Evolutionary conservation across 2,329 filamentous ascomycete genomes (phyloP), one percentile per base, ranked within the genome.

Genomic region (Fusarium longipes): DNA sequence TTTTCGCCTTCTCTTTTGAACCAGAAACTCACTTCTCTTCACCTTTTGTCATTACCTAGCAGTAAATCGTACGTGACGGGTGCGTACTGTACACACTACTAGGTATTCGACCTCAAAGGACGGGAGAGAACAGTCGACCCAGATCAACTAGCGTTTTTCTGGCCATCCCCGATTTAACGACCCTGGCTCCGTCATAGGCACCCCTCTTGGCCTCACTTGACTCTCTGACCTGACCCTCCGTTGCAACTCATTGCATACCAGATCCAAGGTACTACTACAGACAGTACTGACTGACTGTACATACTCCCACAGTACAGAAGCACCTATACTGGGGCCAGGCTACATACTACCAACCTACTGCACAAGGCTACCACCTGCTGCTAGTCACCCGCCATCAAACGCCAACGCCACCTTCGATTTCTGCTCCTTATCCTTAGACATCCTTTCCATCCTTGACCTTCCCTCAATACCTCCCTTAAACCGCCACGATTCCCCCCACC

Each of bases 401-500:
- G 57, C 49, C 65, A 58, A 68, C 66, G 61, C 65, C 66, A 68
- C 65, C 57, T 38, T 50, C 39, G 57, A 63, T 47, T 59, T 58
- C 60, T 68, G 50, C 62, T 63, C 62, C 38, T 61, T 40, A 48
- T 47, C 38, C 50, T 65, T 51, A 60, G 61, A 63, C 57, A 63
- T 57, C 33, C 36, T 32, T 54, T 49, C 30, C 54, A 58, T 36
- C 64, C 59, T 50, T 27, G 51, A 39, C 44, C 45, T 56, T 24
- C 33, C 39, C 63, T 44, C 30, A 67, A 59, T 40, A 50, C 40
- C 47, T 57, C 65, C 45, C 57, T 66, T 50, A 51, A 68, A 69
- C 76, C 80, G 80, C 72, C 85, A 88, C 79, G 75, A 89, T 89
- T 88, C 82, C 86, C 80, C 84, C 85, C 70, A 79, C 77, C 67